Conservation (phyloP, 2,329 filamentous ascomycete species). For the Aspergillus sp. region DNA sequence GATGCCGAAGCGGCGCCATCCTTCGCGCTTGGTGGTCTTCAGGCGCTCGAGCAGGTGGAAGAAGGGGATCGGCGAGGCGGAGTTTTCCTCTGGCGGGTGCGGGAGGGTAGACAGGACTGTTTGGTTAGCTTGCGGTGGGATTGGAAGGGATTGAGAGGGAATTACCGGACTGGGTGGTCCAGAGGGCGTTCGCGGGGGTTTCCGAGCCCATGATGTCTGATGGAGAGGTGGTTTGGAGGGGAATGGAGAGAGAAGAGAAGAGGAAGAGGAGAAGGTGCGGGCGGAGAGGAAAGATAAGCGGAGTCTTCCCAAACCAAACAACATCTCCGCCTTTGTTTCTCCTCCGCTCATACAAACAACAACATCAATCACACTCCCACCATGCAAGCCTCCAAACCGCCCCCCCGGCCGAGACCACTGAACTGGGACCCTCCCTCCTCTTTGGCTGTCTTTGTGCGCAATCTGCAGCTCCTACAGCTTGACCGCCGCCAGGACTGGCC, state of each 20-base stretch:
- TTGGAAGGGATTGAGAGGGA: slow-evolving; percentile 3
- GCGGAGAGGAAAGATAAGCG: slow-evolving; percentile 7
- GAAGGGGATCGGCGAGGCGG: slow-evolving; percentile 78
- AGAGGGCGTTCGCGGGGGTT: slow-evolving; percentile 23
- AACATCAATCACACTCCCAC: slow-evolving; percentile 2
- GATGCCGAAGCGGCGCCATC: slow-evolving; percentile 89
- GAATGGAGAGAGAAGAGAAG: slow-evolving; percentile 6
- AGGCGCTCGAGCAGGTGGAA: slow-evolving; percentile 92
- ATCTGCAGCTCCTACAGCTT: slow-evolving; percentile 78
- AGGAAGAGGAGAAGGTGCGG: slow-evolving; percentile 1
- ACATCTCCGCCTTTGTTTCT: neutral
- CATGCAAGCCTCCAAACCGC: slow-evolving; percentile 34
- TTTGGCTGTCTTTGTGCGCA: slow-evolving; percentile 72
- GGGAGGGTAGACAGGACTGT: slow-evolving; percentile 65
- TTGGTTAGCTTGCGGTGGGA: slow-evolving; percentile 1
- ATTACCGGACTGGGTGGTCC: slow-evolving; percentile 38
- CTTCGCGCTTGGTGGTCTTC: slow-evolving; percentile 95
- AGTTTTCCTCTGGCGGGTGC: slow-evolving; percentile 58
- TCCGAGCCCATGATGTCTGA: slow-evolving; percentile 29
- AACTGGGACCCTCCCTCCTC: slow-evolving; percentile 50
- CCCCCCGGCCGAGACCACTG: slow-evolving; percentile 30
- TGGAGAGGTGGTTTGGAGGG: slow-evolving; percentile 4
- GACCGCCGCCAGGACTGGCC: slow-evolving; percentile 79
- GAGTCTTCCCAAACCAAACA: neutral
- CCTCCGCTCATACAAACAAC: slow-evolving; percentile 5